Conservation (phyloP, 306 rosid species). For the Casuarina cunninghamiana region DNA sequence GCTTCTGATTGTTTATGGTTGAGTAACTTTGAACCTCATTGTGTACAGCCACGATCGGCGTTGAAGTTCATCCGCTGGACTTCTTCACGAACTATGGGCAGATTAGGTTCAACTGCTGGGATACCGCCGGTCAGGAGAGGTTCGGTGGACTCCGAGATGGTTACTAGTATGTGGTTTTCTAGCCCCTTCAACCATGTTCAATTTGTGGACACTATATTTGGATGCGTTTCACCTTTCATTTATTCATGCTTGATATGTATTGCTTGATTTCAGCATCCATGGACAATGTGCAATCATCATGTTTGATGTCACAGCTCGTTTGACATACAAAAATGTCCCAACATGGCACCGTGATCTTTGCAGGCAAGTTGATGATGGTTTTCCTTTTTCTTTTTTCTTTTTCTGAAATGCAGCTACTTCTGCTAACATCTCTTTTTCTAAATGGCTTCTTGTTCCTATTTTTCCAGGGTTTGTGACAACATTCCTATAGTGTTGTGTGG, state of each 20-base stretch:
- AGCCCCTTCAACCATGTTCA: not conserved
- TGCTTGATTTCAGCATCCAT: conserved; percentile 27
- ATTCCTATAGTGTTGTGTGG: conserved; percentile 39
- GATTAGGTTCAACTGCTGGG: conserved; percentile 40
- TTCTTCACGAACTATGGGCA: conserved; percentile 34
- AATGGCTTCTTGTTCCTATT: not conserved
- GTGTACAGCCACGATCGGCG: conserved; percentile 28
- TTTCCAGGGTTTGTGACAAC: conserved; percentile 37
- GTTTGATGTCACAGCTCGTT: conserved; percentile 40
- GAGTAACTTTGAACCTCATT: not conserved
- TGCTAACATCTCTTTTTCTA: not conserved
- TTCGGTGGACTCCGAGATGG: conserved; percentile 38
- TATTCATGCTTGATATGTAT: not conserved
- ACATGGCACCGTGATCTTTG: conserved; percentile 40
- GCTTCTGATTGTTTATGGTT: not conserved
- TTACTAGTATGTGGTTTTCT: conserved; percentile 22
- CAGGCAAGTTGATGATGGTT: conserved; percentile 10
- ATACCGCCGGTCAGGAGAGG: conserved; percentile 38
- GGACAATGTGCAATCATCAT: conserved; percentile 41
- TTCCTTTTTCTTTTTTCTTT: not conserved
- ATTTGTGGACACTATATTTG: not conserved
- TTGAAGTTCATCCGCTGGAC: conserved; percentile 36
- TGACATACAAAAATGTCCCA: conserved; percentile 40
- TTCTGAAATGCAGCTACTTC: not conserved
- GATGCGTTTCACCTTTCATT: not conserved